A percentile compares a stretch with the other conserved stretches of the same genome.
phyloP scores from a whole-genome alignment of 2,329 filamentous ascomycete genomes.

The Neonectria faginata region DNA sequence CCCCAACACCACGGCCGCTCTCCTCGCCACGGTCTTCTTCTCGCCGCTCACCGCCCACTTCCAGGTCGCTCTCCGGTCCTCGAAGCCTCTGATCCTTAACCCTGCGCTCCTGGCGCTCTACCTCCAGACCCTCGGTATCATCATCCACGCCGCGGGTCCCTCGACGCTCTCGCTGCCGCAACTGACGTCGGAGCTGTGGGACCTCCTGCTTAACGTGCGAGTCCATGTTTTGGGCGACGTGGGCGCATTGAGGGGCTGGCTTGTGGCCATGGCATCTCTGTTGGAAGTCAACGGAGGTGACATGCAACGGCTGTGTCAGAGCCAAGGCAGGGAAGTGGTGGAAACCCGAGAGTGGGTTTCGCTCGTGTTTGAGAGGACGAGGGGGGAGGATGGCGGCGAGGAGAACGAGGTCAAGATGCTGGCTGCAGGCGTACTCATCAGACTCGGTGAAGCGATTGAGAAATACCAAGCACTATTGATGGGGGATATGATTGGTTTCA shows the following conservation, averaged over 20 bases:
- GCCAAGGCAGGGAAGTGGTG: slow-evolving; percentile 80
- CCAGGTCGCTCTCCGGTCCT: slow-evolving; percentile 68
- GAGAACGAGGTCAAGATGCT: slow-evolving; percentile 84
- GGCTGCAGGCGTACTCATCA: slow-evolving; percentile 81
- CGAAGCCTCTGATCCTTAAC: slow-evolving; percentile 73
- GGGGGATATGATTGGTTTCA: slow-evolving; percentile 70
- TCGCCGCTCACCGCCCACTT: slow-evolving; percentile 86
- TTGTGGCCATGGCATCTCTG: slow-evolving; percentile 83
- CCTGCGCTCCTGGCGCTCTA: slow-evolving; percentile 82
- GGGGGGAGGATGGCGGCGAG: slow-evolving; percentile 68
- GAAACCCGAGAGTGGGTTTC: slow-evolving; percentile 91
- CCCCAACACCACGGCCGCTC: slow-evolving; percentile 80
- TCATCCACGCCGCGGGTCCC: slow-evolving; percentile 86
- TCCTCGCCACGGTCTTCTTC: slow-evolving; percentile 85
- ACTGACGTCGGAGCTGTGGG: slow-evolving; percentile 87
- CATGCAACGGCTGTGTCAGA: slow-evolving; percentile 77
- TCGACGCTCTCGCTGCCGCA: slow-evolving; percentile 80
- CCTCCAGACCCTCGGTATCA: slow-evolving; percentile 85
- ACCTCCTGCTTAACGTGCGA: slow-evolving; percentile 79
- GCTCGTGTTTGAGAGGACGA: slow-evolving; percentile 74
- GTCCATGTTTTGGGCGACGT: slow-evolving; percentile 71
- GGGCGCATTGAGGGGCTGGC: slow-evolving; percentile 76
- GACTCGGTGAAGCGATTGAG: slow-evolving; percentile 83
- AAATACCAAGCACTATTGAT: slow-evolving; percentile 82
- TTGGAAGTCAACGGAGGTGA: slow-evolving; percentile 84